A percentile compares a stretch with the other conserved stretches of the same genome.
Evolutionary conservation across 768 basidiomycete genomes (phyloP).

Genomic region (Chiua virens): DNA sequence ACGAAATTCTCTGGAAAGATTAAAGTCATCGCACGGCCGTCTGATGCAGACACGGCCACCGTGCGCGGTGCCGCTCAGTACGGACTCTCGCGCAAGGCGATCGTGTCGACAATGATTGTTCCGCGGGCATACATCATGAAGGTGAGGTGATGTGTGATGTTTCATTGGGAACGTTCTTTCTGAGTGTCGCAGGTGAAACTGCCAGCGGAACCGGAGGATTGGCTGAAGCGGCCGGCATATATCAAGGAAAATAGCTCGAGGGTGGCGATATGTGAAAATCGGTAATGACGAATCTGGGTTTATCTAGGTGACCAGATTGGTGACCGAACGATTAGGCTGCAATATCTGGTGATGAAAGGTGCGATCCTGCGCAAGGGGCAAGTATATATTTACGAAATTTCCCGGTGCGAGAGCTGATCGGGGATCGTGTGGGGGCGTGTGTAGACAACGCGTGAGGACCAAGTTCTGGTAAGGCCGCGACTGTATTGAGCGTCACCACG

Average conservation of each 20-base stretch:
- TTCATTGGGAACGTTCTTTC: not conserved
- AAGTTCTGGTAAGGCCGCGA: slow-evolving; percentile 68
- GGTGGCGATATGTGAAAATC: slow-evolving; percentile 79
- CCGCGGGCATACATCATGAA: slow-evolving; percentile 88
- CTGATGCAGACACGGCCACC: slow-evolving; percentile 88
- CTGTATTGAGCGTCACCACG: slow-evolving; percentile 2
- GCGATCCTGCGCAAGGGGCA: slow-evolving; percentile 86
- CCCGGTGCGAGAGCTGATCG: slow-evolving; percentile 18
- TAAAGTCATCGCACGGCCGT: slow-evolving; percentile 75
- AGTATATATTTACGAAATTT: slow-evolving; percentile 23
- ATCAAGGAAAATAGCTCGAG: slow-evolving; percentile 77
- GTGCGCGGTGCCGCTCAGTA: slow-evolving; percentile 87
- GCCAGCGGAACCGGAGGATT: slow-evolving; percentile 84
- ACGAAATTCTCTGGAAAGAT: slow-evolving; percentile 67
- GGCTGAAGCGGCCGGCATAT: slow-evolving; percentile 82
- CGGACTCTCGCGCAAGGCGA: slow-evolving; percentile 69
- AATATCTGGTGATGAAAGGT: slow-evolving; percentile 86
- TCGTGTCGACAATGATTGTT: slow-evolving; percentile 81
- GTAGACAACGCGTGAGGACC: slow-evolving; percentile 76
- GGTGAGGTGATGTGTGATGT: slow-evolving; percentile 36
- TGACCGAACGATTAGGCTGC: slow-evolving; percentile 52
- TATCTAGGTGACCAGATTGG: slow-evolving; percentile 8
- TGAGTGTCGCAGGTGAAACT: slow-evolving; percentile 65
- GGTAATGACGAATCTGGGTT: slow-evolving; percentile 40
- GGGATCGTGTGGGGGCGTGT: slow-evolving; percentile 3